Evolutionary conservation across 352 stramenopile species (phyloP).

Genomic region (Phytophthora macrochlamydospora): DNA sequence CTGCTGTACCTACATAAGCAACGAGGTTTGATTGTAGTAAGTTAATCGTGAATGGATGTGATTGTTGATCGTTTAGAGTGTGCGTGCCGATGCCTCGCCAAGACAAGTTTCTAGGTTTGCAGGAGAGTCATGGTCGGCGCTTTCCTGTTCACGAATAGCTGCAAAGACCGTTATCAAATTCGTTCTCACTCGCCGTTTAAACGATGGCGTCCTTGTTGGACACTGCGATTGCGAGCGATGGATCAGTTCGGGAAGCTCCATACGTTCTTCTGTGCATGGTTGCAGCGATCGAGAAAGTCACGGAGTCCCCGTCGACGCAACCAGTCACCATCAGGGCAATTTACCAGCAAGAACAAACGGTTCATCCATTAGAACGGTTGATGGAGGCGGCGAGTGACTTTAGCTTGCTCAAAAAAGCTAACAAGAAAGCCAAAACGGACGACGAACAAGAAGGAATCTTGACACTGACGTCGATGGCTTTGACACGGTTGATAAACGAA

Average conservation of each 20-base stretch:
- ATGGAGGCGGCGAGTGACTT: slow-evolving; percentile 19
- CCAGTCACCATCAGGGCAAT: neutral
- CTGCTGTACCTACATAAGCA: neutral
- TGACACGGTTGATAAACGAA: slow-evolving; percentile 5
- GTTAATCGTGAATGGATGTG: slow-evolving; percentile 30
- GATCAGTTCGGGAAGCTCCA: slow-evolving; percentile 20
- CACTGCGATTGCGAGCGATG: slow-evolving; percentile 24
- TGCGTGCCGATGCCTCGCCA: slow-evolving; percentile 11
- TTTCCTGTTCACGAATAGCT: too few species aligned
- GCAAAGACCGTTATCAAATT: too few species aligned
- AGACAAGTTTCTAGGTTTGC: slow-evolving; percentile 5
- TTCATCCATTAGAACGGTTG: slow-evolving; percentile 25
- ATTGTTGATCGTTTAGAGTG: slow-evolving; percentile 19
- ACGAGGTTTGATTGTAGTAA: slow-evolving; percentile 25
- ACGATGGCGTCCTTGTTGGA: slow-evolving; percentile 25
- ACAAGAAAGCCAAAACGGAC: slow-evolving; percentile 8
- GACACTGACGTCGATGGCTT: neutral
- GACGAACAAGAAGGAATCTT: slow-evolving; percentile 5
- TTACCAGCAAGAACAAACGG: slow-evolving; percentile 16
- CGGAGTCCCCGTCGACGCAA: neutral
- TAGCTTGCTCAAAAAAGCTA: slow-evolving; percentile 13
- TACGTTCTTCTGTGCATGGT: slow-evolving; percentile 31
- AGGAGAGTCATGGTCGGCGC: neutral
- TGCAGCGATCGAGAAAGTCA: slow-evolving; percentile 23
- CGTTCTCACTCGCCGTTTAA: too few species aligned